Evolutionary conservation across 495 filamentous ascomycete species (phyloP).

Genomic region (Mycothermus thermophilus): DNA sequence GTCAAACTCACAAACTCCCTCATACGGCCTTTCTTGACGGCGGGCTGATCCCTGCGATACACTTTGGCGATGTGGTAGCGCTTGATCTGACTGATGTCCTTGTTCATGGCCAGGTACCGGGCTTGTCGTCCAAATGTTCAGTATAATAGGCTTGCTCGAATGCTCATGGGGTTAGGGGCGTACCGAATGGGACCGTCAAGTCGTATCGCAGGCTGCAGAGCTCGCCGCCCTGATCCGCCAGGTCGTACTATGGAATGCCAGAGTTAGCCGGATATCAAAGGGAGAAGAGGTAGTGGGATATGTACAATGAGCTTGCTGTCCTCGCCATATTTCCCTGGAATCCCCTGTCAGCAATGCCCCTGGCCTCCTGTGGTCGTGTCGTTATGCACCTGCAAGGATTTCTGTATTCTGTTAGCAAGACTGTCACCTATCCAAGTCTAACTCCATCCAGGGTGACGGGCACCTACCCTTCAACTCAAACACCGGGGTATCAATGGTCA

Average conservation of each 20-base stretch:
- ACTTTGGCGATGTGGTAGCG: conserved; percentile 89
- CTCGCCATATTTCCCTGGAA: conserved; percentile 80
- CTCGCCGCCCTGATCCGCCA: conserved; percentile 81
- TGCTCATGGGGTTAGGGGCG: not conserved
- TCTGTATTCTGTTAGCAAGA: conserved; percentile 11
- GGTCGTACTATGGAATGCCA: conserved; percentile 58
- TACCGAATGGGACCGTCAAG: conserved; percentile 71
- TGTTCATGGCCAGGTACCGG: conserved; percentile 81
- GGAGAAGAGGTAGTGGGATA: not conserved
- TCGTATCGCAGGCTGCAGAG: conserved; percentile 76
- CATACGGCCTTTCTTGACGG: conserved; percentile 53
- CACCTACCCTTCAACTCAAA: conserved; percentile 32
- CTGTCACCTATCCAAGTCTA: not conserved
- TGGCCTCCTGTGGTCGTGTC: conserved; percentile 58
- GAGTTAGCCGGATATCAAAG: too few relatives aligned
- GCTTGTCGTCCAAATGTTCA: too few relatives aligned
- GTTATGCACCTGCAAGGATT: conserved; percentile 54
- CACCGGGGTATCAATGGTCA: conserved; percentile 31
- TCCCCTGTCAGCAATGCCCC: conserved; percentile 15
- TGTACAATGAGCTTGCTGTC: conserved; percentile 82
- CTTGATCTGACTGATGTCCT: conserved; percentile 57
- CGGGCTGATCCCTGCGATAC: conserved; percentile 38
- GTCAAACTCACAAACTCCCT: conserved; percentile 52
- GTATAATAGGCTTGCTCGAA: too few relatives aligned
- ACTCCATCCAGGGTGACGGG: too few relatives aligned